phyloP scores from a whole-genome alignment of 768 basidiomycete genomes.

The Phylloporus sp. region DNA sequence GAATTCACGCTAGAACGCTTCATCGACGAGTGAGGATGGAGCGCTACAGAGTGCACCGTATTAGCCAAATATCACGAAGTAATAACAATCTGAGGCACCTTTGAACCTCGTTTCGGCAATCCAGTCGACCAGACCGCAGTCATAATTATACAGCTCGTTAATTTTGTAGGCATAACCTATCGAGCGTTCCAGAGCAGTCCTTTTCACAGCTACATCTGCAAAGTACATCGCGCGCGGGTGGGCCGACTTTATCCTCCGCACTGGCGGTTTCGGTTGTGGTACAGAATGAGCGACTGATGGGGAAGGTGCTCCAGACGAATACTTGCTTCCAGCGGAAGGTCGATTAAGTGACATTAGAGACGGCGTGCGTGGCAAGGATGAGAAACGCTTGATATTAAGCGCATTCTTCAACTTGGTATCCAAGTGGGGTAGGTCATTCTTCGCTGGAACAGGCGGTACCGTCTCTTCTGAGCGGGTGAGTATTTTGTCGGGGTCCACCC shows the following conservation, averaged over 20 bases:
- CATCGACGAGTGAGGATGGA: conserved; percentile 19
- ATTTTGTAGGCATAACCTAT: conserved; percentile 76
- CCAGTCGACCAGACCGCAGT: conserved; percentile 81
- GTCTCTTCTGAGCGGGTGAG: conserved; percentile 12
- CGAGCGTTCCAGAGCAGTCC: conserved; percentile 63
- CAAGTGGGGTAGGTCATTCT: conserved; percentile 20
- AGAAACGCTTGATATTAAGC: conserved; percentile 40
- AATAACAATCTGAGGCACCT: conserved; percentile 38
- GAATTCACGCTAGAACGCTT: conserved; percentile 27
- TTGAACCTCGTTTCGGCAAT: conserved; percentile 49
- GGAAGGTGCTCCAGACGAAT: conserved; percentile 23
- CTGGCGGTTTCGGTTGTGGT: conserved; percentile 15
- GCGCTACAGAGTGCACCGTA: conserved; percentile 8
- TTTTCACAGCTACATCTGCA: conserved; percentile 55
- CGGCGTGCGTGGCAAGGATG: conserved; percentile 64
- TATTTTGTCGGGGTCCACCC: conserved; percentile 19
- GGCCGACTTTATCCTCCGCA: conserved; percentile 32
- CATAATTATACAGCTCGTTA: conserved; percentile 70
- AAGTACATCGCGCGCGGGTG: conserved; percentile 71
- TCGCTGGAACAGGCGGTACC: conserved; percentile 30
- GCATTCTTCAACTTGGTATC: conserved; percentile 28
- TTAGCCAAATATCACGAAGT: conserved; percentile 3
- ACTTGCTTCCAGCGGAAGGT: conserved; percentile 20
- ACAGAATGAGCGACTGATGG: conserved; percentile 34
- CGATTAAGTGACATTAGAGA: conserved; percentile 46